These are phyloP conservation scores for Tagetes erecta DNA, from an alignment of 129 eudicot species.

Conservation along the genomic window DNA sequence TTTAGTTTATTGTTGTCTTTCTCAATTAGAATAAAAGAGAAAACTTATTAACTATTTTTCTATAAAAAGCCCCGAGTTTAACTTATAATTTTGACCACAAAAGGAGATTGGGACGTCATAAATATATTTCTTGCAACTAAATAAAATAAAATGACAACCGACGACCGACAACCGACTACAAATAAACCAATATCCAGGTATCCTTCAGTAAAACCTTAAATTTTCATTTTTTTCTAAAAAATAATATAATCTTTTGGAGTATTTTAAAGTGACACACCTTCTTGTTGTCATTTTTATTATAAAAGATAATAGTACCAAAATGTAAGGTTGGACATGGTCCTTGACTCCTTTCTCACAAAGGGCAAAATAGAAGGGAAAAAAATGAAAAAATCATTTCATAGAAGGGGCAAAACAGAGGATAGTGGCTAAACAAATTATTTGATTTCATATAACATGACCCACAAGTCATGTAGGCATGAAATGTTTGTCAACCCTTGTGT, in stretches of 20 bases:
- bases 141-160: not conserved
- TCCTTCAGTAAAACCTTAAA: not conserved
- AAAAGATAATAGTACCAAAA: not conserved
- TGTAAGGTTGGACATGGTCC: not conserved
- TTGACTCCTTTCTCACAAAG: not conserved
- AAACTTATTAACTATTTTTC: not conserved
- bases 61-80: not conserved
- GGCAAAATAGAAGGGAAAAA: not conserved
- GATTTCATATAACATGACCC: slow-evolving; percentile 35
- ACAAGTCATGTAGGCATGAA: slow-evolving; percentile 26
- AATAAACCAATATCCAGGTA: not conserved
- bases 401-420: not conserved
- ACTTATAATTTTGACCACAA: not conserved
- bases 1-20: no score
- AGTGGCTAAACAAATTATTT: slow-evolving; percentile 38
- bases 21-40: not conserved
- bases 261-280: not conserved
- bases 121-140: not conserved
- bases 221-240: no score
- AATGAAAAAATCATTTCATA: not conserved
- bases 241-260: not conserved
- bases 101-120: not conserved
- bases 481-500: slow-evolving; percentile 39
- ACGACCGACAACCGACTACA: not conserved
- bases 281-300: not conserved